Percentiles rank a stretch among this genome's conserved stretches.
Evolutionary conservation across 768 basidiomycete genomes (phyloP).

Genomic region (Suillus hirtellus): DNA sequence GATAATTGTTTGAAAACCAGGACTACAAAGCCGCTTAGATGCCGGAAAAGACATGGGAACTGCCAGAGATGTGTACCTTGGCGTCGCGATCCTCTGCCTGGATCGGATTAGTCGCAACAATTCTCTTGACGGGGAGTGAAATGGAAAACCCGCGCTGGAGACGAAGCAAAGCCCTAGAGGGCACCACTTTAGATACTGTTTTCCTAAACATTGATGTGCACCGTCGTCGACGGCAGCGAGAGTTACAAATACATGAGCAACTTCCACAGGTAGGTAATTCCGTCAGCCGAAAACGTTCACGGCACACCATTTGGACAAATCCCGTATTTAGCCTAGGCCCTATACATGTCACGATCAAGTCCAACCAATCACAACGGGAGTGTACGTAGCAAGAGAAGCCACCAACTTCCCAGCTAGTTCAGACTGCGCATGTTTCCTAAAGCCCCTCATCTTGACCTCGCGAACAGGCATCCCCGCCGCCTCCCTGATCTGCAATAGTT

Average conservation of each 20-base stretch:
- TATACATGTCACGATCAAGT: neutral
- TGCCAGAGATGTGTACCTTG: slow-evolving; percentile 46
- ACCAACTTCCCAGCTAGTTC: slow-evolving; percentile 21
- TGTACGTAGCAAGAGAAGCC: slow-evolving; percentile 17
- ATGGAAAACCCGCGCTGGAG: slow-evolving; percentile 64
- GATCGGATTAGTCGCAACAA: slow-evolving; percentile 71
- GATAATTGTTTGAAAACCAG: slow-evolving; percentile 87
- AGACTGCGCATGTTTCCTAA: slow-evolving; percentile 20
- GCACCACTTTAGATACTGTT: slow-evolving; percentile 42
- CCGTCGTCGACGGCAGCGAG: slow-evolving; percentile 19
- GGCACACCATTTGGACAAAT: slow-evolving; percentile 3
- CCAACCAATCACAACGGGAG: slow-evolving; percentile 7
- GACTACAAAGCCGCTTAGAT: slow-evolving; percentile 41
- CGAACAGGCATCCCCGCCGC: slow-evolving; percentile 20
- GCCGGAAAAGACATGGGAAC: slow-evolving; percentile 11
- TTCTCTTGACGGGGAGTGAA: slow-evolving; percentile 55
- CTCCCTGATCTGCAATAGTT: slow-evolving; percentile 28
- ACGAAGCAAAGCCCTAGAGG: slow-evolving; percentile 45
- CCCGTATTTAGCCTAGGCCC: neutral
- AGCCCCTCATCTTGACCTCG: slow-evolving; percentile 23
- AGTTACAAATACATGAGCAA: neutral
- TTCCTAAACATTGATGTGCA: slow-evolving; percentile 61
- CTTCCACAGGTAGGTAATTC: slow-evolving; percentile 12
- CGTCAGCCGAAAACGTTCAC: slow-evolving; percentile 7
- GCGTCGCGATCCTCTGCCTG: slow-evolving; percentile 70